phyloP scores from a whole-genome alignment of 148 eudicot genomes.

The Rhododendron molle region DNA sequence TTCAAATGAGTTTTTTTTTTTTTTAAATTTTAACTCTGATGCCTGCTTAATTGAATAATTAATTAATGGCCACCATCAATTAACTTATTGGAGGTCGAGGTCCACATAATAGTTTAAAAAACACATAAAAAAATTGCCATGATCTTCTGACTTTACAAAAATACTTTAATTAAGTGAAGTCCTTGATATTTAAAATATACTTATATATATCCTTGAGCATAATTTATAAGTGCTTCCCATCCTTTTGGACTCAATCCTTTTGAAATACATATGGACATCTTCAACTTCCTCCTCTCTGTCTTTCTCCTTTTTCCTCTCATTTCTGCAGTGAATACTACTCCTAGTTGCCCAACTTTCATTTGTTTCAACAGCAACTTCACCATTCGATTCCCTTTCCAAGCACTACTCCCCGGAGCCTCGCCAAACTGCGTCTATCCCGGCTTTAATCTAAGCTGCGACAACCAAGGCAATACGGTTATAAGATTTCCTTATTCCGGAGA shows the following conservation, averaged over 20 bases:
- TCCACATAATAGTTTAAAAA: not conserved
- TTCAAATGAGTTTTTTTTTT: too few species aligned
- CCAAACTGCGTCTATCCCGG: conserved; percentile 56
- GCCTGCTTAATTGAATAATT: not conserved
- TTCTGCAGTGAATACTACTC: not conserved
- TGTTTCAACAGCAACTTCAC: conserved; percentile 30
- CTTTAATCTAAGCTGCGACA: conserved; percentile 45
- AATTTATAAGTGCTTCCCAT: not conserved
- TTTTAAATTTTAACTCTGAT: not conserved
- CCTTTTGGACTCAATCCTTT: not conserved
- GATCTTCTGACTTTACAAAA: not conserved
- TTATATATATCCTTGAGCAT: not conserved
- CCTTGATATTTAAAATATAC: too few species aligned
- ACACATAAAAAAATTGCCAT: not conserved
- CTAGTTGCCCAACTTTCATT: conserved; percentile 24
- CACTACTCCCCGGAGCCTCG: conserved; percentile 17
- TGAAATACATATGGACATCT: conserved; percentile 24
- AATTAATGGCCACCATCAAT: not conserved
- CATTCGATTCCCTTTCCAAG: conserved; percentile 55
- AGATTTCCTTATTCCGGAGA: conserved; percentile 50
- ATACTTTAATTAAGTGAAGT: not conserved
- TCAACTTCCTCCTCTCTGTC: conserved; percentile 19
- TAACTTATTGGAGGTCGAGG: not conserved
- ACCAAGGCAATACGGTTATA: conserved; percentile 26
- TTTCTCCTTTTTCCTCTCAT: not conserved